phyloP scores from a whole-genome alignment of 805 yeast species.

The Scheffersomyces amazonensis region DNA sequence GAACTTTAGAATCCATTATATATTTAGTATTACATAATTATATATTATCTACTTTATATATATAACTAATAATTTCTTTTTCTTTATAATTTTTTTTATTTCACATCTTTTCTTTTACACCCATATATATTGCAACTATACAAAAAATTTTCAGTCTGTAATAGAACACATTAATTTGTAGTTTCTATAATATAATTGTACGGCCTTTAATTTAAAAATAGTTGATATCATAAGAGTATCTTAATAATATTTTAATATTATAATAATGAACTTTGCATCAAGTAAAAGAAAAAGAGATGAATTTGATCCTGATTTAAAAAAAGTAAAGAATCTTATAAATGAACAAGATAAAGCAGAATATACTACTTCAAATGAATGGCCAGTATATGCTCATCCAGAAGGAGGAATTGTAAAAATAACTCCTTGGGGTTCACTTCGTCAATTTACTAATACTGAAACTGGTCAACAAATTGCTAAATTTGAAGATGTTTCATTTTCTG shows the following conservation, averaged over 20 bases:
- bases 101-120: neutral
- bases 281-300: constrained; percentile 14
- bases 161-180: neutral
- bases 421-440: constrained; percentile 61
- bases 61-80: neutral
- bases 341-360: constrained; percentile 12
- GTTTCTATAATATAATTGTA: neutral
- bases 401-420: constrained; percentile 62
- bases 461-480: constrained; percentile 47
- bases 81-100: neutral
- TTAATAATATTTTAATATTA: no score
- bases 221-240: no score
- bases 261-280: constrained; percentile 5
- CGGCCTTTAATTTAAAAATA: no score
- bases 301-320: constrained; percentile 11
- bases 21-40: no score
- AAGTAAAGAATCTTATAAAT: constrained; percentile 12
- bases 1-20: no score
- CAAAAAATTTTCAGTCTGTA: no score
- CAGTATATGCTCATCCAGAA: constrained; percentile 57
- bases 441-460: constrained; percentile 35
- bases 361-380: constrained; percentile 42
- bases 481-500: constrained; percentile 39
- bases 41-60: no score
- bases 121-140: neutral